Base-by-base conservation (phyloP, 192 early-diverging fungal genomes). In the Backusella liffmaniae region DNA sequence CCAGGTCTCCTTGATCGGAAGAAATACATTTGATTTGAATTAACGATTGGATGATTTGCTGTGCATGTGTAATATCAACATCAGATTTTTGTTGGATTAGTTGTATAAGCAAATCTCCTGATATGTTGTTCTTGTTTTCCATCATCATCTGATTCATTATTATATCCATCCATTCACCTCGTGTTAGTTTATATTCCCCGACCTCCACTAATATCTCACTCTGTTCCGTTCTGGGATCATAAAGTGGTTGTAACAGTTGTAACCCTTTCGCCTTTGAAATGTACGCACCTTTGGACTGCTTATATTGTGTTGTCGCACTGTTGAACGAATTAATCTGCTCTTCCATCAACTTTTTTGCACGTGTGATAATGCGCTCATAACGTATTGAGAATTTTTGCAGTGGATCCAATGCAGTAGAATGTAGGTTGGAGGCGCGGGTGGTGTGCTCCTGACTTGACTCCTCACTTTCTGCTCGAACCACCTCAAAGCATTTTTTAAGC, bases 401-500 rank as follows among this genome's bases (percentile, higher is more conserved):
- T 29, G 77, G 77, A 18, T 78, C 66, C 16, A 78, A 35, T 21
- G 73, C 77, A 73, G 73, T 73, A n/a, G 84, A 81, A 29, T 73
- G 56, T 39, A 88, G 74, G 62, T 85, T 85, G 30, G 75, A 59
- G 1, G 87, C 87, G 1, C 85, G 72, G 6, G 78, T 51, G 12
- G 80, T 49, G 68, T 88, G 87, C 8, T 83, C 81, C 13, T 83
- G 74, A 9, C 80, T 81, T 18, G 86, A 79, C 16, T 84, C 82
- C n/a, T 79, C 37, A 59, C 85, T 83, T 41, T 88, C 87, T 10
- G 76, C 53, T 53, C 83, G 84, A 32, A 88, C 79, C 9, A 79
- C 84, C 41, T 85, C 84, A 74, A 86, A 88, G 23, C 83, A 83
- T 65, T 78, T 82, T 56, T 81, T 77, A 68, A 88, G 70, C 5